These are phyloP conservation scores for Amaranthus tricolor DNA, from an alignment of 179 eudicot genomes.

Conservation along the genomic window DNA sequence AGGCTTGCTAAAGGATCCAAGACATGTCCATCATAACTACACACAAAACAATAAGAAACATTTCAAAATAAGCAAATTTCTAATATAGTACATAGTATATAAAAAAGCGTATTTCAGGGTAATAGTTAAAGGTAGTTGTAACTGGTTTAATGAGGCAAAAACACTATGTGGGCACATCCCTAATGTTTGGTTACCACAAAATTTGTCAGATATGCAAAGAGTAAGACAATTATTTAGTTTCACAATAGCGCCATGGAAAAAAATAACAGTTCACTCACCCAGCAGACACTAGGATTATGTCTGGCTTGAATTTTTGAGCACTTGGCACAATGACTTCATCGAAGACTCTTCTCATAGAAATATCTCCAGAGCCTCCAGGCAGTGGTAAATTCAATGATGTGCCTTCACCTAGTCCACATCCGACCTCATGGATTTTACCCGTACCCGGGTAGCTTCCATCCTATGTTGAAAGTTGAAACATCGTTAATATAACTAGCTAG, in stretches of 20 bases:
- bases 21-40: slow-evolving; percentile 84
- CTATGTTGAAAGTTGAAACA: slow-evolving; percentile 28
- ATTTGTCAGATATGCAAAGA: background rate
- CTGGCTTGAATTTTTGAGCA: slow-evolving; percentile 90
- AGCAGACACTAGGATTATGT: slow-evolving; percentile 92
- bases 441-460: slow-evolving; percentile 99
- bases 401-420: slow-evolving; percentile 81
- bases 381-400: slow-evolving; percentile 80
- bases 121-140: no score
- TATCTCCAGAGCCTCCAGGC: slow-evolving; percentile 92
- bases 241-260: background rate
- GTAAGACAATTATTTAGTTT: no score
- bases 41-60: background rate
- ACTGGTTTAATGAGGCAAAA: no score
- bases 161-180: background rate
- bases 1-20: slow-evolving; percentile 86
- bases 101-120: no score
- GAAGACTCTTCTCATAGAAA: slow-evolving; percentile 77
- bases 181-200: background rate
- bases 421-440: slow-evolving; percentile 76
- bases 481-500: background rate
- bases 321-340: slow-evolving; percentile 77
- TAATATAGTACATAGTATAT: background rate
- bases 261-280: slow-evolving; percentile 49
- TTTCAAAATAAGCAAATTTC: background rate